Base-by-base conservation (phyloP, 345 rosid species). In the Erysimum cheiranthoides region DNA sequence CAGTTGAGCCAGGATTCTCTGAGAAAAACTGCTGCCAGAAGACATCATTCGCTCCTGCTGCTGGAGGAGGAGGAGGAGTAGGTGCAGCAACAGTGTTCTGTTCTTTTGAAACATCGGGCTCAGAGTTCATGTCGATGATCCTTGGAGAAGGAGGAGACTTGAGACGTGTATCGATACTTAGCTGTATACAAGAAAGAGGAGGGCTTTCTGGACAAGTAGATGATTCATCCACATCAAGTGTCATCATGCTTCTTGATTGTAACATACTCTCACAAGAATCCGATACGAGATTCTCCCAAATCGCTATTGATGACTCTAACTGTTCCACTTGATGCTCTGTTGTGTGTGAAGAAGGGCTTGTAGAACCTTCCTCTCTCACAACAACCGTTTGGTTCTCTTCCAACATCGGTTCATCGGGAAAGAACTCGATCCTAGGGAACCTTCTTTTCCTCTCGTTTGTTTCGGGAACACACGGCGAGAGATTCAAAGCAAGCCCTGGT, bases 11-110 rank as follows among this genome's bases (percentile, higher is more conserved):
- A 11, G 99, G 99, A 81, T 86, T 89, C 83, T 95, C 98, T 11
- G 96, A 87, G 81, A 95, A 88, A 84, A 93, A 86, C 82, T 95
- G 97, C 69, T 90, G 91, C 97, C 97, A 95, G 76, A 95, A 95
- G 28, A 87, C 81, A 84, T 95, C 99, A 76, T 95, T 95, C 38
- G 65, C 90, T 66, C 96, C 99, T 62, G 89, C 71, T 38, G 76
- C 78, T 31, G 70, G 34, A 53, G 73, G 51, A 68, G 73, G 46
- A 62, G 65, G 11, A 69, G 63, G 12, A 67, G 47, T 3, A 42
- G 70, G 2, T 13, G 56, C 14, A 53, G 12, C 21, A 17, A 57
- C 40, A 0, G 49, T 59, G 68, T 25, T 59, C 49, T 71, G 73
- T 25, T 78, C 77, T 72, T 78, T 78, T 51, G 77, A 79, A 12